A percentile compares a stretch with the other conserved stretches of the same genome.
Conservation (phyloP, 352 stramenopile genomes). For the Thraustochytrium striatum region DNA sequence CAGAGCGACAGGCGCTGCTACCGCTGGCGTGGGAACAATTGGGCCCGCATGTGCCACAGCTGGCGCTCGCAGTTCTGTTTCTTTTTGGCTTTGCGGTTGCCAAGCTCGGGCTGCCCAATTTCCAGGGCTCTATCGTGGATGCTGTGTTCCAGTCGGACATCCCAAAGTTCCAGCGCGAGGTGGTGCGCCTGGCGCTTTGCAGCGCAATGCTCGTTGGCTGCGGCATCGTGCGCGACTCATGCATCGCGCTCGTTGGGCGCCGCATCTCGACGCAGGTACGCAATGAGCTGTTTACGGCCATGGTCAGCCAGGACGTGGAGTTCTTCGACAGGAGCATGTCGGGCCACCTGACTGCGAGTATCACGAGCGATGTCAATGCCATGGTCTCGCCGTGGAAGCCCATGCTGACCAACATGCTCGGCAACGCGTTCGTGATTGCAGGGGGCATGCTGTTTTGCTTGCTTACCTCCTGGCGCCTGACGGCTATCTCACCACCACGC, state of each 20-base stretch:
- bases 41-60: conserved; percentile 29
- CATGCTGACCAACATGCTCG: conserved; percentile 47
- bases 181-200: conserved; percentile 47
- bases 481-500: conserved; percentile 53
- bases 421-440: conserved; percentile 57
- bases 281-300: conserved; percentile 54
- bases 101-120: conserved; percentile 53
- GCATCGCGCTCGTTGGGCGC: conserved; percentile 53
- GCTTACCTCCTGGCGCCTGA: conserved; percentile 56
- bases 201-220: conserved; percentile 55
- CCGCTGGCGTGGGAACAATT: conserved; percentile 31
- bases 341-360: conserved; percentile 47
- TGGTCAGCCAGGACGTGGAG: conserved; percentile 51
- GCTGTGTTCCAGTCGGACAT: conserved; percentile 50
- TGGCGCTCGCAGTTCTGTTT: conserved; percentile 48
- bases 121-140: conserved; percentile 58
- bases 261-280: conserved; percentile 50
- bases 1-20: conserved; percentile 49
- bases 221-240: conserved; percentile 48
- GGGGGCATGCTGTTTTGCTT: conserved; percentile 57
- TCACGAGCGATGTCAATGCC: conserved; percentile 54
- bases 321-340: conserved; percentile 53
- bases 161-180: conserved; percentile 51
- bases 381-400: conserved; percentile 55
- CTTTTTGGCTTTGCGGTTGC: conserved; percentile 40